Evolutionary conservation across 208 protist species (phyloP), one percentile per base, ranked within the genome.

Genomic region (Acanthamoeba triangularis): DNA sequence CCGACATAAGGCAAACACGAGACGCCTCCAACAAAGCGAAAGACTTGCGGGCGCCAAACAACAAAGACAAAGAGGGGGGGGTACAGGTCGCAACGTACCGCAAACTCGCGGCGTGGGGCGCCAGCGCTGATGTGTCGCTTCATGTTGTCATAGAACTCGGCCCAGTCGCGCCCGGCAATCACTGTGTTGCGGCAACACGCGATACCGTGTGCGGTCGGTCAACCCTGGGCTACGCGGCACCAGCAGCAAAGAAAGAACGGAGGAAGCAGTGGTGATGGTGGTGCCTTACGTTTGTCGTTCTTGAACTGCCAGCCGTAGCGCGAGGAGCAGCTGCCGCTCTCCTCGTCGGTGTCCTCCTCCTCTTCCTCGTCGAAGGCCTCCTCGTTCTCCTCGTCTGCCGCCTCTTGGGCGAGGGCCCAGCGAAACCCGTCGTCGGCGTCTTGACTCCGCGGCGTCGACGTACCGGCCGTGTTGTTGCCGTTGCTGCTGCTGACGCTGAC

Each of bases 311-410:
- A 85, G 30, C 78, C 78, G 47, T 49, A 85, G 78, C 78, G 78
- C 78, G 78, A 85, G 28, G 78, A 85, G 78, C 78, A 85, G 78
- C 78, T 85, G 18, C 78, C 78, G 44, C 78, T 85, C 44, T 85
- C 78, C 23, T 85, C 44, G 47, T 85, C 78, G 47, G 37, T 59
- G 37, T 52, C 13, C 10, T 30, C 28, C 7, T 30, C 61, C 7
- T 23, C 7, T 16, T 20, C 69, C 16, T 30, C 10, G 10, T 30
- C 61, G 6, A 67, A 78, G 69, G 16, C 78, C 56, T 59, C 78
- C 33, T 84, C 74, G 13, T 47, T 44, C 28, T 59, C 78, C 28
- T 61, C 78, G 11, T 85, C 37, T 54, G 33, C 76, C 76, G 11
- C 37, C 47, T 85, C 76, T n/a, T 49, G 30, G 7, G n/a, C 76